Conservation (phyloP, 805 yeast species). For the Yarrowia bubula region DNA sequence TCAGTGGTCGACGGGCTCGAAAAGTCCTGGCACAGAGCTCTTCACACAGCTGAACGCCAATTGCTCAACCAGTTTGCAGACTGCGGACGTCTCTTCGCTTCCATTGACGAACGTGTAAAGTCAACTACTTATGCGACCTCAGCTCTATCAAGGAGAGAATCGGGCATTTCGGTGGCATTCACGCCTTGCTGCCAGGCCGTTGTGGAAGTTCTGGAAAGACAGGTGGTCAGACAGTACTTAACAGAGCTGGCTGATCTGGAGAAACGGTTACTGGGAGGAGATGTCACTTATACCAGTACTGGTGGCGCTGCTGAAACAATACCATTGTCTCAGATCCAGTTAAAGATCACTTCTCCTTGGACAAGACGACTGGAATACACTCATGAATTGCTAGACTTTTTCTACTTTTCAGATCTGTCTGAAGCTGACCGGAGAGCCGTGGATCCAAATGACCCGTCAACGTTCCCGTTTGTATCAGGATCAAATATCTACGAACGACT, state of each 20-base stretch:
- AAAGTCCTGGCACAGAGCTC: slow-evolving; percentile 2
- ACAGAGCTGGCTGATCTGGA: slow-evolving; percentile 27
- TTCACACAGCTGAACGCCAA: slow-evolving; percentile 32
- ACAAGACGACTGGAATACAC: neutral
- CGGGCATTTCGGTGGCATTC: slow-evolving; percentile 28
- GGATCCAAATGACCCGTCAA: neutral
- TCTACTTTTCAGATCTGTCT: neutral
- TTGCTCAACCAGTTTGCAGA: slow-evolving; percentile 29
- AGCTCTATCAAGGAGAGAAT: slow-evolving; percentile 25
- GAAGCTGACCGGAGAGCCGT: neutral
- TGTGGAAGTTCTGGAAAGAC: neutral
- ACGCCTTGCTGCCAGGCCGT: slow-evolving; percentile 27
- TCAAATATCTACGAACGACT: neutral
- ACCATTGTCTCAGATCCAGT: slow-evolving; percentile 8
- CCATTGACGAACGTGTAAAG: slow-evolving; percentile 19
- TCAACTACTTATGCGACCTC: slow-evolving; percentile 8
- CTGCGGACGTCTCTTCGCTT: slow-evolving; percentile 30
- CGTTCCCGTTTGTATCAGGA: slow-evolving; percentile 14
- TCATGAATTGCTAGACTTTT: slow-evolving; percentile 8
- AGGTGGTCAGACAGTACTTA: slow-evolving; percentile 11
- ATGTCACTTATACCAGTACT: slow-evolving; percentile 29
- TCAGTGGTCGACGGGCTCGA: neutral
- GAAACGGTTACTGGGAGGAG: slow-evolving; percentile 27
- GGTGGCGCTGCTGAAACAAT: slow-evolving; percentile 3
- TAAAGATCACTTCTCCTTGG: slow-evolving; percentile 5